These are phyloP conservation scores for Chloromonas sp. DNA, from an alignment of 163 green algal genomes.

Conservation along the genomic window DNA sequence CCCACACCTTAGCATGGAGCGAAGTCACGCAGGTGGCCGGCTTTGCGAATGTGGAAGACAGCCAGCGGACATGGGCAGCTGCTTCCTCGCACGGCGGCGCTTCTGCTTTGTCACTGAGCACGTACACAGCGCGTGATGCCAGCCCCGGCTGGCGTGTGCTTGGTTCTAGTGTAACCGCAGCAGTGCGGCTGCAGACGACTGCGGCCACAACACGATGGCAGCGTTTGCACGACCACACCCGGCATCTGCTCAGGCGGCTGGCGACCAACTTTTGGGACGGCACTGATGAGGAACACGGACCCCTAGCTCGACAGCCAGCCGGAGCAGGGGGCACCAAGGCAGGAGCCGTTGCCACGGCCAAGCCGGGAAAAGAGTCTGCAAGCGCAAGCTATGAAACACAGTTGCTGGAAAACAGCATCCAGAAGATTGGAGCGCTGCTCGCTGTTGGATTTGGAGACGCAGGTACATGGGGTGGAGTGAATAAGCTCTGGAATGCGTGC, in stretches of 20 bases:
- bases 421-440: conserved; percentile 86
- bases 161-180: no score
- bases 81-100: no score
- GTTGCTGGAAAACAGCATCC: conserved; percentile 82
- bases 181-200: no score
- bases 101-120: no score
- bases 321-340: not conserved
- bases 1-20: no score
- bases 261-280: conserved; percentile 38
- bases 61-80: no score
- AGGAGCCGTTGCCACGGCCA: not conserved
- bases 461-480: conserved; percentile 23
- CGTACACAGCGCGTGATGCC: no score
- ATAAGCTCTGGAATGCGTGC: no score
- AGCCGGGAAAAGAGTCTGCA: not conserved
- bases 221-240: not conserved
- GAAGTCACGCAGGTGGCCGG: no score
- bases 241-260: not conserved
- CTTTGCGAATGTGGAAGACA: no score
- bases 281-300: conserved; percentile 7
- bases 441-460: conserved; percentile 91
- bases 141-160: no score
- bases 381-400: conserved; percentile 62
- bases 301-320: not conserved
- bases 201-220: no score